phyloP scores from a whole-genome alignment of 2,329 filamentous ascomycete species.

The Aspergillus awamori region DNA sequence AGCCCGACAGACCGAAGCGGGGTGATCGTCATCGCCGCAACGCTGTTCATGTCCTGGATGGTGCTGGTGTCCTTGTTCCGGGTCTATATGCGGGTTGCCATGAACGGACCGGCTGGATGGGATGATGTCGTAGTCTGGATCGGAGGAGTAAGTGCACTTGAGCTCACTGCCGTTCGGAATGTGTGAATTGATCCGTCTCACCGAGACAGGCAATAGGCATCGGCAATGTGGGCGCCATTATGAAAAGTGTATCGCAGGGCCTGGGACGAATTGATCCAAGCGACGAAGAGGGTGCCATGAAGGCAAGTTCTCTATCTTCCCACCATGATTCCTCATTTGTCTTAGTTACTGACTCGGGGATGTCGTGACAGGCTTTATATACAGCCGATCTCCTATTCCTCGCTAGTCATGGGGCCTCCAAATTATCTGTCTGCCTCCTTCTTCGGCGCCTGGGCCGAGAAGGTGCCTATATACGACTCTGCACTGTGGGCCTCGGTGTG shows the following conservation, averaged over 20 bases:
- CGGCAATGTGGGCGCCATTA: conserved; percentile 26
- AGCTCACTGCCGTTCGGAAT: background rate
- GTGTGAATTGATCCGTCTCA: background rate
- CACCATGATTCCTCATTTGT: background rate
- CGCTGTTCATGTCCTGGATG: conserved; percentile 30
- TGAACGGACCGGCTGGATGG: conserved; percentile 28
- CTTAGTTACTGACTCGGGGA: no score
- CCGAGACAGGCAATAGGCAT: conserved; percentile 22
- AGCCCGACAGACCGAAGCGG: conserved; percentile 22
- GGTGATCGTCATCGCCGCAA: conserved; percentile 21
- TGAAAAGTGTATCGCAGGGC: conserved; percentile 28
- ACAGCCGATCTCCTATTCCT: conserved; percentile 31
- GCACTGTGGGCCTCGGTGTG: conserved; percentile 14
- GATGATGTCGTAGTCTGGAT: conserved; percentile 26
- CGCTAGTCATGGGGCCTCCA: conserved; percentile 29
- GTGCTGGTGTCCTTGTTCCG: conserved; percentile 21
- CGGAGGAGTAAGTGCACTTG: conserved; percentile 18
- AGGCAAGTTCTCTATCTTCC: conserved; percentile 7
- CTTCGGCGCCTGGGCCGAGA: conserved; percentile 30
- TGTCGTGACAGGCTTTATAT: conserved; percentile 14
- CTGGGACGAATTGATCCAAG: conserved; percentile 23
- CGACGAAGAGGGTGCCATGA: conserved; percentile 15
- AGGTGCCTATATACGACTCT: conserved; percentile 20
- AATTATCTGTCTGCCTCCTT: conserved; percentile 32
- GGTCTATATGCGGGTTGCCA: conserved; percentile 27